Base-by-base conservation (phyloP, 2,329 filamentous ascomycete genomes). In the Hypocreales sp. region DNA sequence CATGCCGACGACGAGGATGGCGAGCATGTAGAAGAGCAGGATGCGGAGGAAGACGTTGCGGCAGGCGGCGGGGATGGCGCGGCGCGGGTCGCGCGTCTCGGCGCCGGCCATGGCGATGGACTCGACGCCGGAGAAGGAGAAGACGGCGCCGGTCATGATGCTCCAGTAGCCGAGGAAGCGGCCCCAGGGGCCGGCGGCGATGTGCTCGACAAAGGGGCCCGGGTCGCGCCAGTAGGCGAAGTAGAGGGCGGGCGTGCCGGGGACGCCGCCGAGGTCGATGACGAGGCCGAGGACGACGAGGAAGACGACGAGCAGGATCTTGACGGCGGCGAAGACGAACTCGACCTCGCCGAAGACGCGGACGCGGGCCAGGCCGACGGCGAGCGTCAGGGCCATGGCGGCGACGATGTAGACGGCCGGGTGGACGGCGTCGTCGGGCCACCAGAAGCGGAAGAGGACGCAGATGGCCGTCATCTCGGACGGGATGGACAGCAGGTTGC, bases 141-240 rank as follows among this genome's bases (percentile, higher is more conserved):
- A 78, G 25, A 77, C 70, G 30, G 76, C 72, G 13, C 69, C 68
- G 8, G 63, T 65, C 26, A 69, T 67, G 25, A 72, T 64, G 20
- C 71, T 67, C 29, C 67, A 64, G 39, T 79, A 72, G 7, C 78
- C 77, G 5, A 80, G 57, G 41, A 82, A 81, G 10, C 60, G 56
- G 10, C 75, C 76, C 54, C 60, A 68, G 17, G 65, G 53, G 0
- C 68, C 63, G 0, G 52, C 55, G 3, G 60, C 59, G n/a, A 79
- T 64, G 41, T 75, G 69, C 39, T 75, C 67, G 19, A 74, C 70
- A 38, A 79, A 76, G 0, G 74, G 70, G 2, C 73, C 76, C 0
- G 78, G 77, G 18, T 72, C 49, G 28, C 57, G 65, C 79, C 78
- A 84, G 48, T 79, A 80, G 21, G 59, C 50, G 46, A 81, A 81